Percentiles rank a stretch among this genome's conserved stretches.
phyloP scores from a whole-genome alignment of 2,329 filamentous ascomycete genomes.

The Pseudogymnoascus sp. region DNA sequence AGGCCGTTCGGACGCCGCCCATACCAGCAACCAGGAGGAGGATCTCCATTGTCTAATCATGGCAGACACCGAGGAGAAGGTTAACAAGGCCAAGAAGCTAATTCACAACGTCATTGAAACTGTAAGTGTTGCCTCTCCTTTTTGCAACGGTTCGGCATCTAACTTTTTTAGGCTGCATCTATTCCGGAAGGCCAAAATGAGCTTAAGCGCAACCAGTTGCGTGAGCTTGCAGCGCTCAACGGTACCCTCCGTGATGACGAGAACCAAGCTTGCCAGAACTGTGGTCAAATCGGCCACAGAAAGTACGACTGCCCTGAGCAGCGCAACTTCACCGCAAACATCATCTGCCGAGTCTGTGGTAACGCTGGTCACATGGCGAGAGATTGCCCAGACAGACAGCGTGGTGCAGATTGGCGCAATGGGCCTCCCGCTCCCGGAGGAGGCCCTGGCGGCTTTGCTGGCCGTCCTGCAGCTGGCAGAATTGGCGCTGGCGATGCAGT shows the following conservation, averaged over 20 bases:
- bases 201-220: conserved; percentile 95
- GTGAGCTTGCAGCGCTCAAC: conserved; percentile 95
- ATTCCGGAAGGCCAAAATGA: conserved; percentile 99
- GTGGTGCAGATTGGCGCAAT: conserved; percentile 88
- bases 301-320: conserved; percentile 98
- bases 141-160: conserved; percentile 18
- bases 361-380: conserved; percentile 98
- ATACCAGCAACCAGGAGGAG: conserved; percentile 99
- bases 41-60: conserved; percentile 98
- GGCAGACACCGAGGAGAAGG: conserved; percentile 98
- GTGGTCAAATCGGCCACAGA: conserved; percentile 94
- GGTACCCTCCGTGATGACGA: conserved; percentile 98
- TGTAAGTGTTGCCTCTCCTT: conserved; percentile 46
- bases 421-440: conserved; percentile 43
- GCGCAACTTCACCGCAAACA: conserved; percentile 97
- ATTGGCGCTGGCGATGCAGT: conserved; percentile 74
- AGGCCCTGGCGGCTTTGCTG: conserved; percentile 44
- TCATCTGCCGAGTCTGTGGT: conserved; percentile 96
- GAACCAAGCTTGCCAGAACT: conserved; percentile 99
- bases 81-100: conserved; percentile 97
- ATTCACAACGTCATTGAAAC: conserved; percentile 99
- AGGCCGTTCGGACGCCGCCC: conserved; percentile 94
- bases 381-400: conserved; percentile 89
- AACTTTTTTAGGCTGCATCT: conserved; percentile 70
- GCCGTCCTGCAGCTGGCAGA: conserved; percentile 51